These are phyloP conservation scores for Aspergillus unguis DNA, from an alignment of 2,329 filamentous ascomycete genomes.

Conservation along the genomic window DNA sequence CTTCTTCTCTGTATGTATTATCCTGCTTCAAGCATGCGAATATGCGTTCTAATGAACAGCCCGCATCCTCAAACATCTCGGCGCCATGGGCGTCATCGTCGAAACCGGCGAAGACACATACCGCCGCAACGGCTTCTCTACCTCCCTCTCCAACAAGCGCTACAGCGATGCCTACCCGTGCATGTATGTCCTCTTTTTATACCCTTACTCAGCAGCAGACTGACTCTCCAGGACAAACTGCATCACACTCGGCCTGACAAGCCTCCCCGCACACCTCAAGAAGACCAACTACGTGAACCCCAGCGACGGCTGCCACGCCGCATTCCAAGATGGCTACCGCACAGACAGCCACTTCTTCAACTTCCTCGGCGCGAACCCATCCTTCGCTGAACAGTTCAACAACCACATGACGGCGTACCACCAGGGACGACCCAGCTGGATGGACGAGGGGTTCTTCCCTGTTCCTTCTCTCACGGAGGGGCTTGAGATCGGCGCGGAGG, in stretches of 20 bases:
- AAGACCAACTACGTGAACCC: constrained; percentile 28
- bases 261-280: constrained; percentile 26
- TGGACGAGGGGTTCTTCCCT: constrained; percentile 31
- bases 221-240: constrained; percentile 25
- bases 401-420: constrained; percentile 29
- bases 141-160: constrained; percentile 22
- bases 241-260: constrained; percentile 23
- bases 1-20: constrained; percentile 18
- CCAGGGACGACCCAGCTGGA: constrained; percentile 29
- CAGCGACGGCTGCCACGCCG: constrained; percentile 21
- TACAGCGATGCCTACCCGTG: constrained; percentile 26
- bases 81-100: constrained; percentile 33
- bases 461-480: constrained; percentile 21
- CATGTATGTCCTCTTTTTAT: constrained; percentile 20
- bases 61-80: constrained; percentile 35
- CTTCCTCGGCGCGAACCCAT: constrained; percentile 21
- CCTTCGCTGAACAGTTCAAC: constrained; percentile 23
- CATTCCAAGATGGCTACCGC: constrained; percentile 27
- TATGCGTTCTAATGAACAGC: constrained; percentile 6
- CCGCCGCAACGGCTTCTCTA: constrained; percentile 31
- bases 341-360: constrained; percentile 30
- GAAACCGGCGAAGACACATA: constrained; percentile 35
- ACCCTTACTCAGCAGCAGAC: neutral
- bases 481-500: constrained; percentile 2
- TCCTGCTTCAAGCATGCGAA: neutral